Percentiles rank a stretch among this genome's conserved stretches.
These are phyloP conservation scores for Isochrysis galbana DNA, from an alignment of 78 protist species.

Conservation along the genomic window DNA sequence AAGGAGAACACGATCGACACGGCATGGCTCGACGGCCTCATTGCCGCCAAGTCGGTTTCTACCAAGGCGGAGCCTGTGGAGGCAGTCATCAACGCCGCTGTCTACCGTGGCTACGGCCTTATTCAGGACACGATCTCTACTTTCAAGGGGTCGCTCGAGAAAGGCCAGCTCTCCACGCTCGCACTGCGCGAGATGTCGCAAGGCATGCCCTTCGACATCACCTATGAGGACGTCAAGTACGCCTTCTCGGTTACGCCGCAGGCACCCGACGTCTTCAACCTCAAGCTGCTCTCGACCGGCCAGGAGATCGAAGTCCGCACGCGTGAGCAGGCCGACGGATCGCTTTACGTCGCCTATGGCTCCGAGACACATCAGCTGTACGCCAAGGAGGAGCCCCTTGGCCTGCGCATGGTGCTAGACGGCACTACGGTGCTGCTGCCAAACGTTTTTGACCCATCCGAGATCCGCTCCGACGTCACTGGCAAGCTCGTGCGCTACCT, in stretches of 20 bases:
- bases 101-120: not conserved
- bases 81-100: not conserved
- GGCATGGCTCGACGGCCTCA: conserved; percentile 80
- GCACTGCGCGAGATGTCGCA: not conserved
- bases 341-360: conserved; percentile 67
- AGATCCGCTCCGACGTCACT: conserved; percentile 73
- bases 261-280: conserved; percentile 39
- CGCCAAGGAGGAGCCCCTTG: conserved; percentile 66
- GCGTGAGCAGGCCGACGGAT: conserved; percentile 88
- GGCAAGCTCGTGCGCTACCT: conserved; percentile 91
- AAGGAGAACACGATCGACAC: not conserved
- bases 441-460: conserved; percentile 88
- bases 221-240: conserved; percentile 60
- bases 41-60: not conserved
- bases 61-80: conserved; percentile 8
- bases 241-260: not conserved
- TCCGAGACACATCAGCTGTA: conserved; percentile 55
- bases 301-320: conserved; percentile 35
- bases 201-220: conserved; percentile 49
- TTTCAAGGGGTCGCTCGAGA: not conserved
- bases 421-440: conserved; percentile 73
- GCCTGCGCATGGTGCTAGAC: conserved; percentile 69
- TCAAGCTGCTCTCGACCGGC: conserved; percentile 32
- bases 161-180: not conserved
- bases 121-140: not conserved